Conservation (phyloP, 306 rosid species). For the Medicago ruthenica region DNA sequence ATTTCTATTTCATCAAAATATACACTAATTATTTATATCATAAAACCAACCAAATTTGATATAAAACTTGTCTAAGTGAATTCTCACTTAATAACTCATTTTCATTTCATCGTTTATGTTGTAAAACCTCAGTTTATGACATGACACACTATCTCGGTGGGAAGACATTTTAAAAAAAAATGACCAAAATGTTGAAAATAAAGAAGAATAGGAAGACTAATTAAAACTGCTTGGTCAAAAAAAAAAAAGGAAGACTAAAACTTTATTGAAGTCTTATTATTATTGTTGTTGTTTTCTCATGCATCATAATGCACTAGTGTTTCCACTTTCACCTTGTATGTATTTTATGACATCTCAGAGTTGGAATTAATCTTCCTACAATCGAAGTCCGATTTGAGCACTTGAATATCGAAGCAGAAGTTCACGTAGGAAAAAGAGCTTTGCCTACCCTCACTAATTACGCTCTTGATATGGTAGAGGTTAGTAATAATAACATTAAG, state of each 20-base stretch:
- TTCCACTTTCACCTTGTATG: neutral
- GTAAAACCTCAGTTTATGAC: no score
- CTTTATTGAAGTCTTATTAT: neutral
- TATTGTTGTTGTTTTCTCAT: neutral
- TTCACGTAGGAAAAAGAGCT: conserved; percentile 40
- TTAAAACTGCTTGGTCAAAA: no score
- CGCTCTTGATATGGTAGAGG: conserved; percentile 34
- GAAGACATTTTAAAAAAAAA: no score
- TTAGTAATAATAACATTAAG: conserved; percentile 7
- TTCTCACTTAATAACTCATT: neutral
- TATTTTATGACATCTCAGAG: conserved; percentile 46
- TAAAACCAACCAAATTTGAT: no score
- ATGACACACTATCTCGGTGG: no score
- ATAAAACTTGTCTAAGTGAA: no score
- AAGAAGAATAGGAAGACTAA: no score
- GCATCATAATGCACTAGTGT: neutral
- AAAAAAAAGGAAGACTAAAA: neutral
- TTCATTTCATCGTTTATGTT: neutral
- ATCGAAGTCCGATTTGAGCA: conserved; percentile 44
- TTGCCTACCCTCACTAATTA: conserved; percentile 38
- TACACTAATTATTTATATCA: neutral
- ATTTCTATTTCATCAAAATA: no score
- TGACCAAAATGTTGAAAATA: neutral
- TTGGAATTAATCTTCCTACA: conserved; percentile 57
- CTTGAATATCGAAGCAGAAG: conserved; percentile 1